phyloP scores from a whole-genome alignment of 2,329 filamentous ascomycete species.

The Talaromyces atroroseus region DNA sequence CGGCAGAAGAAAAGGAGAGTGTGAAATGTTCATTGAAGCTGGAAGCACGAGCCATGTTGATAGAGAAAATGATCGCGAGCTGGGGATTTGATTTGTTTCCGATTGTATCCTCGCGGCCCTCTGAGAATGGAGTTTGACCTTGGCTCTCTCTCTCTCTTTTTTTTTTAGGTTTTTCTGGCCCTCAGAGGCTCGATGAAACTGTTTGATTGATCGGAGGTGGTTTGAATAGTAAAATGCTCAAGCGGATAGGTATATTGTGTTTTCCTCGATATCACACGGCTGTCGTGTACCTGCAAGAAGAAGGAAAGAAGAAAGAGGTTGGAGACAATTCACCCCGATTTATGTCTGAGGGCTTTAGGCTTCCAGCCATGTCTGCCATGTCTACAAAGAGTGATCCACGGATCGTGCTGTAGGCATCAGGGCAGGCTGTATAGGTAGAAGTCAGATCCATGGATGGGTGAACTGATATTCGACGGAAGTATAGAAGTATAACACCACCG shows the following conservation, averaged over 20 bases:
- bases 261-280: background rate
- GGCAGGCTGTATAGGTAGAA: background rate
- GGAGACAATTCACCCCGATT: background rate
- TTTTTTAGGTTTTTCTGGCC: background rate
- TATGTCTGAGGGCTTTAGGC: background rate
- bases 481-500: too few relatives aligned
- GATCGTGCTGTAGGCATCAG: background rate
- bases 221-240: background rate
- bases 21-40: constrained; percentile 4
- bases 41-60: constrained; percentile 11
- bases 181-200: background rate
- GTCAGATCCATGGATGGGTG: too few relatives aligned
- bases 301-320: background rate
- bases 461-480: too few relatives aligned
- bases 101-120: constrained; percentile 2
- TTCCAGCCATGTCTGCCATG: background rate
- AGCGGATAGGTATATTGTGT: constrained; percentile 1
- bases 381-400: background rate
- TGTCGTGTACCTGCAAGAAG: background rate
- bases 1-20: background rate
- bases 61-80: background rate
- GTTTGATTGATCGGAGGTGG: background rate
- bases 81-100: background rate
- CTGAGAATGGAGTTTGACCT: background rate
- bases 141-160: too few relatives aligned